phyloP scores from a whole-genome alignment of 768 basidiomycete species.

The Phylloporus sp. region DNA sequence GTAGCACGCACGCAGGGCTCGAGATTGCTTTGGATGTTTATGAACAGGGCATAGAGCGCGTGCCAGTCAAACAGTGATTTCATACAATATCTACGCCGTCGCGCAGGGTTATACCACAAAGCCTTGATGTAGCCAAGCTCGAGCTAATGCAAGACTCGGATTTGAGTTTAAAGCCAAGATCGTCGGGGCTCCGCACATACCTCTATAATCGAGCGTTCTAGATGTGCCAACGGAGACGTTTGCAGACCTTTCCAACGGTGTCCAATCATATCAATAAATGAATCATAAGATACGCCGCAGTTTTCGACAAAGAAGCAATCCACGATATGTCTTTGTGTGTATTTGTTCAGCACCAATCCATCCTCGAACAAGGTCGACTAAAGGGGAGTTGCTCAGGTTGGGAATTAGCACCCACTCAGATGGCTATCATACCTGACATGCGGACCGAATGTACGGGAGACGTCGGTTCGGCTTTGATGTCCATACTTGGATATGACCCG shows the following conservation, averaged over 20 bases:
- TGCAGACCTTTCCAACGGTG: constrained; percentile 37
- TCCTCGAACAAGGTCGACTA: constrained; percentile 58
- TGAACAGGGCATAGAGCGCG: constrained; percentile 47
- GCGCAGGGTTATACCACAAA: constrained; percentile 64
- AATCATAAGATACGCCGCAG: constrained; percentile 50
- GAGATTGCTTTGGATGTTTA: constrained; percentile 20
- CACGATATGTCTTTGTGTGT: constrained; percentile 50
- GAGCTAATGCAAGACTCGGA: constrained; percentile 38
- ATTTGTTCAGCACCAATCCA: constrained; percentile 50
- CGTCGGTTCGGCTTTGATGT: constrained; percentile 36
- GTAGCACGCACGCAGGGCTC: constrained; percentile 13
- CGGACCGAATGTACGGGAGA: constrained; percentile 59
- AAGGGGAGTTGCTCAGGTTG: constrained; percentile 5
- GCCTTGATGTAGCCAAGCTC: constrained; percentile 56
- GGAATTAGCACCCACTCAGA: neutral
- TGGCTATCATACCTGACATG: constrained; percentile 48
- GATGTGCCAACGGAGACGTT: constrained; percentile 37
- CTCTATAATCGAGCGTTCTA: constrained; percentile 38
- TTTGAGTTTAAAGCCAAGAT: neutral
- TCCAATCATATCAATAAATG: constrained; percentile 38
- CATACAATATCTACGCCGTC: constrained; percentile 61
- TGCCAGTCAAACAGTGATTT: constrained; percentile 69
- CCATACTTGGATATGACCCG: constrained; percentile 51
- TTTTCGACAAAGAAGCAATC: constrained; percentile 65
- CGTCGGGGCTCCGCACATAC: constrained; percentile 16